These are phyloP conservation scores for Boletellus ananas DNA, from an alignment of 768 basidiomycete genomes.

Conservation along the genomic window DNA sequence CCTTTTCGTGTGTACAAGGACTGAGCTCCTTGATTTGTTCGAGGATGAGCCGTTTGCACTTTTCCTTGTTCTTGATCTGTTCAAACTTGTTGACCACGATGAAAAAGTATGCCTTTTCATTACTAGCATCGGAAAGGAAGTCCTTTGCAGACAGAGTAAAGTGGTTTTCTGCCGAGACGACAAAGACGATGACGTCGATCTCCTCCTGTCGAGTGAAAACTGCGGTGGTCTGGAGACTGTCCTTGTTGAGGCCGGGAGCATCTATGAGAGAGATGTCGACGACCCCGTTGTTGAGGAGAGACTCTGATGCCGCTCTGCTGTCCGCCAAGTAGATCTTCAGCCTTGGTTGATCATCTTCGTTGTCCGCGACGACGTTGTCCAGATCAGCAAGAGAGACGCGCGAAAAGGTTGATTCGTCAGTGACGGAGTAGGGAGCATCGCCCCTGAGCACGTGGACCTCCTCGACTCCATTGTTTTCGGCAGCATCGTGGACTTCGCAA, in stretches of 20 bases:
- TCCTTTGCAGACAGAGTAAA: conserved; percentile 95
- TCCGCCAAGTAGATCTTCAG: conserved; percentile 91
- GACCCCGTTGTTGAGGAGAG: conserved; percentile 90
- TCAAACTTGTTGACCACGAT: conserved; percentile 99
- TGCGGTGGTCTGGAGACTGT: conserved; percentile 91
- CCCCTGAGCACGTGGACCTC: conserved; percentile 83
- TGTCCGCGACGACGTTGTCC: conserved; percentile 67
- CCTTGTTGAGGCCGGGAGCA: conserved; percentile 95
- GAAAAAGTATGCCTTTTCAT: conserved; percentile 97
- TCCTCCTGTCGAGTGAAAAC: conserved; percentile 95
- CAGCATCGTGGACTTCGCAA: conserved; percentile 91
- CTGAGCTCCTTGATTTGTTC: conserved; percentile 93
- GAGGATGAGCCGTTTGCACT: conserved; percentile 81
- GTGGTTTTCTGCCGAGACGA: conserved; percentile 97
- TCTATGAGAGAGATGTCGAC: conserved; percentile 99
- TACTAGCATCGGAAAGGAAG: conserved; percentile 88
- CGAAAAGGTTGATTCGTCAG: conserved; percentile 75
- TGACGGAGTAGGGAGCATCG: conserved; percentile 59
- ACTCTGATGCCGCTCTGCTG: conserved; percentile 69
- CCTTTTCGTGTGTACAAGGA: conserved; percentile 88
- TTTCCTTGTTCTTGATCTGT: conserved; percentile 91
- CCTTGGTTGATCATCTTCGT: conserved; percentile 54
- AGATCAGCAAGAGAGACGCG: conserved; percentile 64
- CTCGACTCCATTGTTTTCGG: conserved; percentile 74
- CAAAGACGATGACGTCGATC: conserved; percentile 98